These are phyloP conservation scores for Stachybotrys chartarum DNA, from an alignment of 2,329 filamentous ascomycete species.

Conservation along the genomic window DNA sequence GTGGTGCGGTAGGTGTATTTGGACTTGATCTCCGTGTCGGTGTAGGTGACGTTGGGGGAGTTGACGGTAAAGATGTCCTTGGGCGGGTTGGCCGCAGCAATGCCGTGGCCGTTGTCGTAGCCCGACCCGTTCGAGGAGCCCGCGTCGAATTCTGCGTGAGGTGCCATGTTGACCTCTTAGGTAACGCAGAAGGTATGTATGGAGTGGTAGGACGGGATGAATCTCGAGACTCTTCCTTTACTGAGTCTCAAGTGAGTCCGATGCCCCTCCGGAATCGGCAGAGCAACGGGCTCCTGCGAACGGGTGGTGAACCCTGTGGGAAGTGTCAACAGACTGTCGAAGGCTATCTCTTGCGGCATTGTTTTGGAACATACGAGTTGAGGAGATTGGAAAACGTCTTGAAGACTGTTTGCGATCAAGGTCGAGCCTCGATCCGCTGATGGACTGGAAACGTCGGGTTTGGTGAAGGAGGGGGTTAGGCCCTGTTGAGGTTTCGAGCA, in stretches of 20 bases:
- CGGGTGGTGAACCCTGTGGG: conserved; percentile 76
- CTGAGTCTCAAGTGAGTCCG: conserved; percentile 54
- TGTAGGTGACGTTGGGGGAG: conserved; percentile 90
- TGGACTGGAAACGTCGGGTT: too few relatives aligned
- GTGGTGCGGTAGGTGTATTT: conserved; percentile 98
- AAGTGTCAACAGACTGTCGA: conserved; percentile 14
- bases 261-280: conserved; percentile 78
- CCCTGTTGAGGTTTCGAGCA: background rate
- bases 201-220: conserved; percentile 17
- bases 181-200: background rate
- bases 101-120: conserved; percentile 25
- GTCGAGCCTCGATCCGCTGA: conserved; percentile 41
- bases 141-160: conserved; percentile 66
- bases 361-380: conserved; percentile 67
- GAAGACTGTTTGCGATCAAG: conserved; percentile 59
- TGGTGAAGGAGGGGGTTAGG: too few relatives aligned
- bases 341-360: conserved; percentile 4
- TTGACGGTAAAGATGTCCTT: conserved; percentile 74
- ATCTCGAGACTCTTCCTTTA: conserved; percentile 37
- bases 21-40: conserved; percentile 78
- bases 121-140: conserved; percentile 57
- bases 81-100: conserved; percentile 40
- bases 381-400: conserved; percentile 99
- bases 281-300: conserved; percentile 95
- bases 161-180: conserved; percentile 65